Evolutionary conservation across 495 filamentous ascomycete species (phyloP), one percentile per base, ranked within the genome.

Genomic region (Penicillium arizonense): DNA sequence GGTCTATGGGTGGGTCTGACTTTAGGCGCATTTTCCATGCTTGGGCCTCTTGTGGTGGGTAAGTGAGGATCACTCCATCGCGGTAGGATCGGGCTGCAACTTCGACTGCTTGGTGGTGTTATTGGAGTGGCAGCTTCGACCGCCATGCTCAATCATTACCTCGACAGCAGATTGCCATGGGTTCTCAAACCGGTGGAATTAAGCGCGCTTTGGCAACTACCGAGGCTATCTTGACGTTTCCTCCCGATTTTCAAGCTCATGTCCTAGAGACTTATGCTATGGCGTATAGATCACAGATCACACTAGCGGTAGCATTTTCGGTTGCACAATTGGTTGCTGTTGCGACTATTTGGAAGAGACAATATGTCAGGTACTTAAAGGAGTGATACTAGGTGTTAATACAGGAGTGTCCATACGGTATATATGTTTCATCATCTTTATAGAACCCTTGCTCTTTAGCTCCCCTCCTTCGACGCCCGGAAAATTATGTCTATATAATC

Each of bases 1-100:
- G 81, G 82, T 1, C 50, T 83, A 2, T 81, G 82, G 1, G 68
- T 77, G 11, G 81, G 82, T 1, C 63, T 82, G 5, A 69, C 67
- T 20, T 69, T 82, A 20, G 70, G 73, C 1, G 69, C 75, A 1
- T 69, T 75, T 38, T 77, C 79, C 24, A 82, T 85, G 49, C 75
- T 77, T 24, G 71, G 76, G 1, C 72, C 76, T 12, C 60, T 79
- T 11, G 74, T 78, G 36, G 69, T 78, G 9, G 63, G 72, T 0
- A 60, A 59, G 8, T n/a, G 50, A 60, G 18, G 66, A 68, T 40
- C 62, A 63, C 24, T 53, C 57, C 10, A 58, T 63, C 14, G 58
- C 59, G 4, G 49, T 68, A 32, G 65, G 63, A 58, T 61, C 12
- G 50, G 46, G 8, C 40, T 58, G 8, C 64, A 67, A 16, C 43